These are phyloP conservation scores for Volvox carteri DNA, from an alignment of 163 green algal species.

Conservation along the genomic window DNA sequence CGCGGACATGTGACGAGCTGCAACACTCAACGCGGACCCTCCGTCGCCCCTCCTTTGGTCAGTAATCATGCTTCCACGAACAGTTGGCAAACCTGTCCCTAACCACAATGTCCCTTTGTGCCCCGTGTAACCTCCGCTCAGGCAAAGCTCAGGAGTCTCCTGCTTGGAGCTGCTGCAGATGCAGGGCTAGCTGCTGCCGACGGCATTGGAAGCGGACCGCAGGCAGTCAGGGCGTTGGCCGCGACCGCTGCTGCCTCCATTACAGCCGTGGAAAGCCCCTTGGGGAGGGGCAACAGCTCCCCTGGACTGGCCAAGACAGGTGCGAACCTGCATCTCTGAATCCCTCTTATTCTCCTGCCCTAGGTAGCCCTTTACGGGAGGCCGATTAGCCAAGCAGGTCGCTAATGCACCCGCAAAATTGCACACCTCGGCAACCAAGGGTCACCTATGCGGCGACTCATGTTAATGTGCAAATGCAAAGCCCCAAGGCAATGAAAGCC, in stretches of 20 bases:
- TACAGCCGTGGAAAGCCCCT: background rate
- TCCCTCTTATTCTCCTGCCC: no score
- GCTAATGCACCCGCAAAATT: no score
- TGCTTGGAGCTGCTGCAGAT: background rate
- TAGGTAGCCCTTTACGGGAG: no score
- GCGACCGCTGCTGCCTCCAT: slow-evolving; percentile 14
- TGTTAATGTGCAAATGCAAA: no score
- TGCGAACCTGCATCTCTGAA: no score
- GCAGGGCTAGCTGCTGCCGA: background rate
- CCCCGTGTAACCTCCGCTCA: background rate
- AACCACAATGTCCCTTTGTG: background rate
- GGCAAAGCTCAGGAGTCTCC: slow-evolving; percentile 24
- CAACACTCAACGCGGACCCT: background rate
- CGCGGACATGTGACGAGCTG: background rate
- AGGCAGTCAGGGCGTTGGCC: background rate
- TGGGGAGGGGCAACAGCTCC: background rate
- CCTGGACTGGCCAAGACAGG: no score
- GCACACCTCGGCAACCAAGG: no score
- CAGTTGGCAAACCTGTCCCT: background rate
- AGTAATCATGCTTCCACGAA: background rate
- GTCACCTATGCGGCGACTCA: no score
- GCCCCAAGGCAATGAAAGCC: no score
- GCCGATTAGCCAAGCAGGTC: no score
- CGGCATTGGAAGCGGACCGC: background rate
- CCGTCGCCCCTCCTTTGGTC: background rate